Base-by-base conservation (phyloP, 2,329 filamentous ascomycete genomes). In the Apiospora aurea region DNA sequence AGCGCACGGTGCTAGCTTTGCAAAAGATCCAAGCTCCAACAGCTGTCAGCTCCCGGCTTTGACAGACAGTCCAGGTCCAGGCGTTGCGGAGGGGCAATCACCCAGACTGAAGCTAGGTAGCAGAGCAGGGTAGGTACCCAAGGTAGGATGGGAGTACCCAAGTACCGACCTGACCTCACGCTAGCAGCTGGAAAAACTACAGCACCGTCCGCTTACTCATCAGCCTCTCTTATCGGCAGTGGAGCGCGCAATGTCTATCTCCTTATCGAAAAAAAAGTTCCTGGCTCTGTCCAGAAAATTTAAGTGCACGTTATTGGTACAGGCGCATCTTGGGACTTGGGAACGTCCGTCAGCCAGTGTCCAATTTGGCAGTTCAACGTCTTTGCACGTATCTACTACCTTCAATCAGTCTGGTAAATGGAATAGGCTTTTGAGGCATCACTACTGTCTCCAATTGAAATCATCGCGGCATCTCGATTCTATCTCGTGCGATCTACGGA, bases 281-380 rank as follows among this genome's bases (percentile, higher is more conserved):
- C 57, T 41, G 57, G 34, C 34, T n/a, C 14, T n/a, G 34, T 64
- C 57, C n/a, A 24, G 57, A 64, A 64, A 64, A 64, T 64, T 64
- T 64, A 64, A 64, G 57, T 64, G 57, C 57, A 34, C 34, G 57
- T 64, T 41, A 64, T 64, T 64, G 53, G 57, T 64, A 64, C 57
- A 64, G 57, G 57, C 57, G 57, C 57, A 64, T 41, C 57, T 64
- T 64, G 57, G 57, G 57, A 64, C 57, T 41, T 64, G 57, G 57
- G 57, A 64, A 21, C 57, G 57, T 64, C 57, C 21, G 57, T 41
- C 34, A 64, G 57, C 38, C 57, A 64, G 34, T 64, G 57, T 64
- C 29, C 34, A 41, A 64, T 64, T 41, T 21, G 57, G 18, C 8
- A 38, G 41, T 64, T 64, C 29, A 64, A 6, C 21, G 41, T 64